phyloP scores from a whole-genome alignment of 2,329 filamentous ascomycete species.

The Rutstroemia sp. region DNA sequence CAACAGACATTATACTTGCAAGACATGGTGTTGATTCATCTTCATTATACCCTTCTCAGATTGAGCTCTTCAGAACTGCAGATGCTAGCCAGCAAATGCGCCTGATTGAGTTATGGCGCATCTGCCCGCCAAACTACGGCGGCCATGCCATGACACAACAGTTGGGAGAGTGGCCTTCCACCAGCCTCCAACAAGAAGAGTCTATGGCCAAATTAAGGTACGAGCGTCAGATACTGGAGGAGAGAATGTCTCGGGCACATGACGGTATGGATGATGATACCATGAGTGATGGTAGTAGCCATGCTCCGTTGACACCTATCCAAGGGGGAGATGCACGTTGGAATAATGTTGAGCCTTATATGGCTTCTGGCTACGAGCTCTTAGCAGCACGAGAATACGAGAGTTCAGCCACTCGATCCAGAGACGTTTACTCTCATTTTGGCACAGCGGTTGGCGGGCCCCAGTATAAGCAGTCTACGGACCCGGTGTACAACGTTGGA shows the following conservation, averaged over 20 bases:
- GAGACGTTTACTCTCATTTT: conserved; percentile 39
- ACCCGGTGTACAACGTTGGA: conserved; percentile 54
- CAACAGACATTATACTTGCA: conserved; percentile 50
- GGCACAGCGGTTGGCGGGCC: conserved; percentile 34
- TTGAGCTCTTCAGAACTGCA: conserved; percentile 71
- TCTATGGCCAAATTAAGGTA: conserved; percentile 51
- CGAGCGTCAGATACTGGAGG: conserved; percentile 40
- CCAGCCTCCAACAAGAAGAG: conserved; percentile 47
- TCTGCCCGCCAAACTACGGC: conserved; percentile 42
- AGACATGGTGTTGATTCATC: conserved; percentile 63
- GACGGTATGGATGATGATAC: conserved; percentile 37
- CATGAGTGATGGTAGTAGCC: conserved; percentile 29
- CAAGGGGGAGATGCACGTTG: conserved; percentile 49
- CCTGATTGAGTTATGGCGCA: conserved; percentile 13
- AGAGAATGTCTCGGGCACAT: conserved; percentile 33
- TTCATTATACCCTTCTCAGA: conserved; percentile 64
- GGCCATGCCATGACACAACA: conserved; percentile 51
- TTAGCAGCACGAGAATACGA: conserved; percentile 59
- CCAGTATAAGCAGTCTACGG: conserved; percentile 49
- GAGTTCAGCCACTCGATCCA: conserved; percentile 35
- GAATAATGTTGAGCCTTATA: conserved; percentile 55
- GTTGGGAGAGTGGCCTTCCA: conserved; percentile 48
- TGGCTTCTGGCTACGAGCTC: conserved; percentile 71
- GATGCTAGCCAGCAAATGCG: conserved; percentile 56
- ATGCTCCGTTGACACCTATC: conserved; percentile 36